These are phyloP conservation scores for Colletotrichum echinochloae DNA, from an alignment of 2,329 filamentous ascomycete genomes.

Conservation along the genomic window DNA sequence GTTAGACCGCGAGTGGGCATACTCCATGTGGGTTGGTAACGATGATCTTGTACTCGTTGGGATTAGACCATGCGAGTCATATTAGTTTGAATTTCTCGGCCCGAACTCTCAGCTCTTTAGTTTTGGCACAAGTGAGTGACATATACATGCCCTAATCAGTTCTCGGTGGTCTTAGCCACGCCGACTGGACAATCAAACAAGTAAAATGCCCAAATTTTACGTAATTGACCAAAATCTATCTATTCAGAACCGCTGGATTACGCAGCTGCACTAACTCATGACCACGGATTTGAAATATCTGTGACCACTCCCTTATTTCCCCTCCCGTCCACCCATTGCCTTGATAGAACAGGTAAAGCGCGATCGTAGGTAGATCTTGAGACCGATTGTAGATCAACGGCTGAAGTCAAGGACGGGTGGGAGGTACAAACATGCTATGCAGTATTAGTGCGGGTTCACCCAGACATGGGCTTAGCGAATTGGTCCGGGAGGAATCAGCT, in stretches of 20 bases:
- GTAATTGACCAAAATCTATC: slow-evolving; percentile 72
- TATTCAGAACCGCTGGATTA: slow-evolving; percentile 65
- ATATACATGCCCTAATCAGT: slow-evolving; percentile 66
- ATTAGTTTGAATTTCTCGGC: slow-evolving; percentile 67
- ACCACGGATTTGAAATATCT: slow-evolving; percentile 62
- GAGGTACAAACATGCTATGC: slow-evolving; percentile 54
- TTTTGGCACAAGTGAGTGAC: slow-evolving; percentile 69
- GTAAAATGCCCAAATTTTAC: slow-evolving; percentile 46
- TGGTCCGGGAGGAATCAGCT: slow-evolving; percentile 53
- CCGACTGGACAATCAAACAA: slow-evolving; percentile 51
- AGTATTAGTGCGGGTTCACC: slow-evolving; percentile 48
- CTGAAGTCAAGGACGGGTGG: slow-evolving; percentile 56
- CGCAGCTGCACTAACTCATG: slow-evolving; percentile 62
- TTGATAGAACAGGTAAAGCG: slow-evolving; percentile 57
- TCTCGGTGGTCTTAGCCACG: slow-evolving; percentile 68
- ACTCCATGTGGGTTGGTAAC: slow-evolving; percentile 70
- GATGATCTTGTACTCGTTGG: slow-evolving; percentile 66
- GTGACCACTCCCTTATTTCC: slow-evolving; percentile 48
- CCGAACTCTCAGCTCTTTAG: slow-evolving; percentile 61
- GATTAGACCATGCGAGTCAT: slow-evolving; percentile 69
- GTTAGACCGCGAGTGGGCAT: slow-evolving; percentile 67
- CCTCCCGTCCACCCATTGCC: slow-evolving; percentile 55
- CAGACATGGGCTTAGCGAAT: slow-evolving; percentile 54
- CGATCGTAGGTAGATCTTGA: background rate
- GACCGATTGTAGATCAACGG: slow-evolving; percentile 55